Percentiles rank a stretch among this genome's conserved stretches.
phyloP scores from a whole-genome alignment of 352 stramenopile genomes.

The Phytophthora colocasiae region DNA sequence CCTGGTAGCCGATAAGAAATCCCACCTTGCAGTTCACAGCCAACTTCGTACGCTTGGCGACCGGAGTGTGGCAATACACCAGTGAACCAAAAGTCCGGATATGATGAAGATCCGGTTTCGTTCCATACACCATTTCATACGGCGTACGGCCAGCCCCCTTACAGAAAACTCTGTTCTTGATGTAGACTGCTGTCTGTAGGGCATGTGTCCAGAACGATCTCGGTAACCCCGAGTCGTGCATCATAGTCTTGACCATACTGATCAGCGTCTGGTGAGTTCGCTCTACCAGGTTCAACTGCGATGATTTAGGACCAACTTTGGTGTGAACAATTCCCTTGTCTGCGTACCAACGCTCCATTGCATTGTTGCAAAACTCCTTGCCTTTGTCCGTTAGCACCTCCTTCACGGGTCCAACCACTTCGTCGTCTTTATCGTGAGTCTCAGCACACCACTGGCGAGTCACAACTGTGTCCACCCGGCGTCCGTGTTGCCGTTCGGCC shows the following conservation, averaged over 20 bases:
- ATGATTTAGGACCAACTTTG: slow-evolving; percentile 3
- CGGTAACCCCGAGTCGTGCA: slow-evolving; percentile 14
- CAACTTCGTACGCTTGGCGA: neutral
- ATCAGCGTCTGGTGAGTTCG: slow-evolving; percentile 11
- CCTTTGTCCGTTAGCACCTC: slow-evolving; percentile 18
- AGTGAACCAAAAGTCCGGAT: slow-evolving; percentile 11
- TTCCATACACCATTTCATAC: slow-evolving; percentile 9
- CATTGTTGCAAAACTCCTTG: slow-evolving; percentile 13
- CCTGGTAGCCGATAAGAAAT: neutral
- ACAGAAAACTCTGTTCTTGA: slow-evolving; percentile 18
- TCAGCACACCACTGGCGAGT: no score
- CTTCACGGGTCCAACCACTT: neutral
- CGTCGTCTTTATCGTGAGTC: neutral
- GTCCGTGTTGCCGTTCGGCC: no score
- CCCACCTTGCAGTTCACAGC: neutral
- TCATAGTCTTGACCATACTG: slow-evolving; percentile 20
- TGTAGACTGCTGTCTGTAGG: slow-evolving; percentile 15
- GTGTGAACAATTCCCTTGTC: slow-evolving; percentile 7
- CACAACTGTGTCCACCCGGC: no score
- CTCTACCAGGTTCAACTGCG: slow-evolving; percentile 14
- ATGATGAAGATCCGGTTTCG: slow-evolving; percentile 13
- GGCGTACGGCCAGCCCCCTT: slow-evolving; percentile 3
- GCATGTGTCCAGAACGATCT: slow-evolving; percentile 12
- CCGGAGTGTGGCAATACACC: slow-evolving; percentile 1
- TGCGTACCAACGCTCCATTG: slow-evolving; percentile 6